phyloP scores from a whole-genome alignment of 2,329 filamentous ascomycete species.

The Fusarium humuli region DNA sequence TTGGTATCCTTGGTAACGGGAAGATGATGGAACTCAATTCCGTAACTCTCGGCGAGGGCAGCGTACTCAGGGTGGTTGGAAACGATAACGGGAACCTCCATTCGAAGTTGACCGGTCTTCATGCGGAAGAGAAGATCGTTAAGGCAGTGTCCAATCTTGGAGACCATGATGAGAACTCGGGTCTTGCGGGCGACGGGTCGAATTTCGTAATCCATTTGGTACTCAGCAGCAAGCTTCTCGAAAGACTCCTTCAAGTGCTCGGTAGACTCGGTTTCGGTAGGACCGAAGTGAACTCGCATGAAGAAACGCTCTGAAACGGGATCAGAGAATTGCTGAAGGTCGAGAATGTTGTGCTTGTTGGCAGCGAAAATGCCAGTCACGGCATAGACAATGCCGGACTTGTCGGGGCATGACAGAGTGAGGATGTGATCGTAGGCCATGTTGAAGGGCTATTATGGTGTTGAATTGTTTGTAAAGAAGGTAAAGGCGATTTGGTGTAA shows the following conservation, averaged over 20 bases:
- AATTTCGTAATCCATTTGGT: slow-evolving; percentile 79
- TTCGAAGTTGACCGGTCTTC: slow-evolving; percentile 77
- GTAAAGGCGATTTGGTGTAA: neutral
- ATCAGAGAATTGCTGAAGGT: slow-evolving; percentile 87
- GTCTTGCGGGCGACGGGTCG: slow-evolving; percentile 76
- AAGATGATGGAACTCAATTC: slow-evolving; percentile 82
- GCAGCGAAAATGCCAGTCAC: slow-evolving; percentile 82
- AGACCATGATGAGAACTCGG: slow-evolving; percentile 87
- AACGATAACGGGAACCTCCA: slow-evolving; percentile 82
- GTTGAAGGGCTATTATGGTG: slow-evolving; percentile 35
- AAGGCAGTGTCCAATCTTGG: slow-evolving; percentile 87
- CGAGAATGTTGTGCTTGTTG: slow-evolving; percentile 82
- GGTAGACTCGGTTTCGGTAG: slow-evolving; percentile 61
- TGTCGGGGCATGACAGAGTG: slow-evolving; percentile 86
- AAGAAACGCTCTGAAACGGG: slow-evolving; percentile 81
- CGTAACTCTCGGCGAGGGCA: slow-evolving; percentile 76
- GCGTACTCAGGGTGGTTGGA: slow-evolving; percentile 84
- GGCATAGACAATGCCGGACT: slow-evolving; percentile 85
- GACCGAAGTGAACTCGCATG: slow-evolving; percentile 87
- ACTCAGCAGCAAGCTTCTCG: slow-evolving; percentile 68
- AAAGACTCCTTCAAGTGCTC: slow-evolving; percentile 68
- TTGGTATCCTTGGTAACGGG: slow-evolving; percentile 85
- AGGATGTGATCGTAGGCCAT: slow-evolving; percentile 74
- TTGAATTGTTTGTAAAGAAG: neutral
- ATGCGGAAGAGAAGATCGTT: slow-evolving; percentile 86